Base-by-base conservation (phyloP, 768 basidiomycete genomes). In the Melanogaster broomeanus region DNA sequence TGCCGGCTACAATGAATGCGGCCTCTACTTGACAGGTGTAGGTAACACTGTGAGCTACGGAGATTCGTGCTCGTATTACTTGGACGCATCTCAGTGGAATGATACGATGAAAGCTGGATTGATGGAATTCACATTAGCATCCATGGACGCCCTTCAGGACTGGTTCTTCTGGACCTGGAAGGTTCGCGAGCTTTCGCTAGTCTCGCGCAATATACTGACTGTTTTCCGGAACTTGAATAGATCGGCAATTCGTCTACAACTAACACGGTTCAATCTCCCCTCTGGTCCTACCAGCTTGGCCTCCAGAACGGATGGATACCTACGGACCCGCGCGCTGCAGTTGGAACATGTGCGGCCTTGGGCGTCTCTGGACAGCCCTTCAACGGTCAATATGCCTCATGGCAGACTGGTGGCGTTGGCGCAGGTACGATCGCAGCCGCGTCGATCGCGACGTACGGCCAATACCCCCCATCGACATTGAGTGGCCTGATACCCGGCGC, bases 81-180 rank as follows among this genome's bases (percentile, higher is more conserved):
- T 62, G 56, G 76, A 86, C 58, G 79, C 77, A 59, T 68, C 74
- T 53, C 77, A 70, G 31, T 88, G 81, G 80, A 74, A 74, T 49
- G 67, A 70, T 44, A 69, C 75, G 16, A 73, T 73, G 61, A 85
- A 82, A 68, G 66, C 68, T 7, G 82, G 82, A 12, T 61, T 87
- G 21, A 70, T 68, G 67, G 65, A 74, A 56, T 80, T 83, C 56
- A 73, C 77, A 6, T 66, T 78, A 59, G 76, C 80, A 19, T 75
- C 76, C 51, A 88, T 88, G 85, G 86, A 88, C 52, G 80, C 84
- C 2, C 71, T 85, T 54, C 76, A 79, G 57, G 77, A 87, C 61
- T 86, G 75, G 74, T 88, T 84, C 71, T 89, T 79, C 76, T 90
- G 87, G 88, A 88, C 85, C 8, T 88, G 87, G 88, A 88, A 86